These are phyloP conservation scores for Solanum sparsipilum DNA, from an alignment of 257 asterid genomes.

Conservation along the genomic window DNA sequence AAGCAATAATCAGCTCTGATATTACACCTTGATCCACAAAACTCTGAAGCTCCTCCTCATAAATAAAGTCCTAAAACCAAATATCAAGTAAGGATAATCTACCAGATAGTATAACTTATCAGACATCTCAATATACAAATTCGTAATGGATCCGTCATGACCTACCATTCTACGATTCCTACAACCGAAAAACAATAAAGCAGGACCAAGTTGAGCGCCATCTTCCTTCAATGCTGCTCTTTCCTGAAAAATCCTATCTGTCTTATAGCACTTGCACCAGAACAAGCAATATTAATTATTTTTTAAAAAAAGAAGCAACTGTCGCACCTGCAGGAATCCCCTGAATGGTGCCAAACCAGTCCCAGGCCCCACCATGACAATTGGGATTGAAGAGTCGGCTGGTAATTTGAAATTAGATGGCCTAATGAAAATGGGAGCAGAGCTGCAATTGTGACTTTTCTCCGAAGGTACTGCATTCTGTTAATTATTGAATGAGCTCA, in stretches of 20 bases:
- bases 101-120: neutral
- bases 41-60: constrained; percentile 51
- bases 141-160: neutral
- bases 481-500: constrained; percentile 6
- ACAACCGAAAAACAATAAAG: constrained; percentile 60
- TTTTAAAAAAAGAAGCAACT: neutral
- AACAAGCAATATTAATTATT: neutral
- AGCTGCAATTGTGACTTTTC: constrained; percentile 36
- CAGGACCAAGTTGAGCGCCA: constrained; percentile 62
- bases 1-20: constrained; percentile 64
- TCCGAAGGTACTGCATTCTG: constrained; percentile 59
- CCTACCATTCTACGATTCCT: constrained; percentile 63
- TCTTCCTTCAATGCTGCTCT: constrained; percentile 45
- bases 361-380: constrained; percentile 77
- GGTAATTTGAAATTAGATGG: constrained; percentile 68
- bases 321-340: constrained; percentile 58
- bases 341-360: constrained; percentile 85
- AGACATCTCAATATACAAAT: neutral
- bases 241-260: constrained; percentile 36
- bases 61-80: constrained; percentile 53
- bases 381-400: constrained; percentile 48
- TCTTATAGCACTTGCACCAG: neutral
- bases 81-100: neutral
- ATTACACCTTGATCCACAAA: constrained; percentile 44
- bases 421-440: constrained; percentile 63